A percentile compares a stretch with the other conserved stretches of the same genome.
Evolutionary conservation across 1,284 basidiomycete species (phyloP).

Genomic region (Ganoderma lucidum): DNA sequence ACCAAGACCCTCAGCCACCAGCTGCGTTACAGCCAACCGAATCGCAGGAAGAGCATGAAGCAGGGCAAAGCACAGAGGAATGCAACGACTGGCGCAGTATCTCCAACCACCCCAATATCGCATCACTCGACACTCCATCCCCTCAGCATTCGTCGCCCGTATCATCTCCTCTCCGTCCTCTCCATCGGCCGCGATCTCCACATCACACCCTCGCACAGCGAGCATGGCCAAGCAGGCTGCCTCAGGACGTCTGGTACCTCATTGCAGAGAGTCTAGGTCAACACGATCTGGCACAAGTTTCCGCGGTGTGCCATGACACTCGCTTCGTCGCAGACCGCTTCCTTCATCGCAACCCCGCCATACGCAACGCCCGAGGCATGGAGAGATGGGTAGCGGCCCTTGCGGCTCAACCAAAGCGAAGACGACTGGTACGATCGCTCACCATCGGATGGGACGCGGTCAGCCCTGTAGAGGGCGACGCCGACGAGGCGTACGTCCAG

Average conservation of each 20-base stretch:
- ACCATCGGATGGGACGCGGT: background rate
- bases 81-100: background rate
- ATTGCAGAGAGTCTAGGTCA: background rate
- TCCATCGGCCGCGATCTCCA: background rate
- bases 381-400: background rate
- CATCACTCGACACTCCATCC: background rate
- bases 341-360: background rate
- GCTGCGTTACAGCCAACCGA: background rate
- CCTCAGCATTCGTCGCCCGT: background rate
- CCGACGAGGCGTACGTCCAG: background rate
- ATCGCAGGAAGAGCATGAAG: background rate
- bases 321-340: background rate
- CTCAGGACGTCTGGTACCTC: background rate
- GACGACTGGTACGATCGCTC: slow-evolving; percentile 1
- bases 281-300: background rate
- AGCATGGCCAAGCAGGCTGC: background rate
- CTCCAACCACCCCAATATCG: background rate
- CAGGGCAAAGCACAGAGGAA: background rate
- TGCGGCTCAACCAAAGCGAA: background rate
- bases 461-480: background rate
- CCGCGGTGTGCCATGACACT: background rate
- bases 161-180: background rate
- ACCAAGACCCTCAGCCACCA: background rate
- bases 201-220: background rate
- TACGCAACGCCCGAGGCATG: background rate